phyloP scores from a whole-genome alignment of 352 stramenopile species.

The Globisporangium heterothallicum region DNA sequence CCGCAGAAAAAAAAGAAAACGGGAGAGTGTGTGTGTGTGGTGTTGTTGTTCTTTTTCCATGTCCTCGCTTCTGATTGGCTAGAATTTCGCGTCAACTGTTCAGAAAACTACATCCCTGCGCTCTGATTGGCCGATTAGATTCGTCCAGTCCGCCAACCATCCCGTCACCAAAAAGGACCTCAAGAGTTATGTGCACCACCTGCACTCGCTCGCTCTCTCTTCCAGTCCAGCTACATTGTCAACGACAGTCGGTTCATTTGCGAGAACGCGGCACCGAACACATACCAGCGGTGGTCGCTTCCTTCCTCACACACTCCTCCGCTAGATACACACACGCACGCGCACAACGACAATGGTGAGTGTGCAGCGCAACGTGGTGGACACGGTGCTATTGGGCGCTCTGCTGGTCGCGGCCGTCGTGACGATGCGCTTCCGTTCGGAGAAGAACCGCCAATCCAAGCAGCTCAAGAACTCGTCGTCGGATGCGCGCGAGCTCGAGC shows the following conservation, averaged over 20 bases:
- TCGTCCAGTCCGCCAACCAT: not conserved
- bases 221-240: too few relatives aligned
- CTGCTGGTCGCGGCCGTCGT: conserved; percentile 43
- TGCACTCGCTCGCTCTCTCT: too few relatives aligned
- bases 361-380: conserved; percentile 26
- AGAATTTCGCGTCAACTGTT: not conserved
- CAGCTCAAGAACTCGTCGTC: conserved; percentile 38
- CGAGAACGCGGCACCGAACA: not conserved
- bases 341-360: conserved; percentile 29
- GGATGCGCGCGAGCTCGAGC: conserved; percentile 59
- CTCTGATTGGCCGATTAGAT: not conserved
- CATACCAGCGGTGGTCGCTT: too few relatives aligned
- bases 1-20: conserved; percentile 2
- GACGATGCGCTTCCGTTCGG: conserved; percentile 39
- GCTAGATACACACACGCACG: not conserved
- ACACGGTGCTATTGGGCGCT: conserved; percentile 38
- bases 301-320: not conserved
- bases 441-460: conserved; percentile 33
- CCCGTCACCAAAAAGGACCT: not conserved
- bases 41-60: not conserved
- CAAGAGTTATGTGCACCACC: not conserved
- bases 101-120: too few relatives aligned
- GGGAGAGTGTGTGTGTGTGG: not conserved
- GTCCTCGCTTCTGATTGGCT: not conserved
- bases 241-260: too few relatives aligned